Base-by-base conservation (phyloP, 768 basidiomycete species). In the Butyriboletus loyo region DNA sequence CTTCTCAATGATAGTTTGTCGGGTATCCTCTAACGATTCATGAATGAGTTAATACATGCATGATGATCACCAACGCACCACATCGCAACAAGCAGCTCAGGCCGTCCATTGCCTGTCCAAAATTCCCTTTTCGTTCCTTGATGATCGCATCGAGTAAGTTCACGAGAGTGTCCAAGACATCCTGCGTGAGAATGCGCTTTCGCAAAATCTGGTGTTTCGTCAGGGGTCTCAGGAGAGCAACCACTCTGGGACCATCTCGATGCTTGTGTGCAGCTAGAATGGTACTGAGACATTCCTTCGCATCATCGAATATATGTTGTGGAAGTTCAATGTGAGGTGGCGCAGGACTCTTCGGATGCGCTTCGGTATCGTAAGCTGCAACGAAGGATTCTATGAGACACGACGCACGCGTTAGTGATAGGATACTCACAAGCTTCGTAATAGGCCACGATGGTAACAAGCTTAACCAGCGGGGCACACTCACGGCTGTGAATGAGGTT, bases 81-180 rank as follows among this genome's bases (percentile, higher is more conserved):
- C 56, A 63, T 15, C 52, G 43, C 52, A 60, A 21, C 19, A 66
- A 22, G 24, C 53, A 58, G 13, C 17, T 53, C 39, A 65, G 31
- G n/a, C 61, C 55, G 4, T 66, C 56, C 64, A 65, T 65, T 19
- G 51, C 64, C 31, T 56, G 61, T 25, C 46, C 42, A 25, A 66
- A 61, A 31, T 54, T 56, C 4, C 38, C 43, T 13, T 19, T 50
- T 0, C 30, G 30, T 25, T 44, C 36, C 2, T 3, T 8, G 21
- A 64, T 10, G 10, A 56, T 56, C 22, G 0, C 10, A 41, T 66
- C 65, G 5, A 65, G 48, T 17, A 64, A 36, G 2, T 22, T 6
- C 27, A 65, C 35, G 15, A 65, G 44, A 6, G 11, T 53, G 1
- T 56, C 27, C 32, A 64, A 28, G 7, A 64, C 47, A 1, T 59